phyloP scores from a whole-genome alignment of 2,329 filamentous ascomycete species.

The Exophiala oligosperma region DNA sequence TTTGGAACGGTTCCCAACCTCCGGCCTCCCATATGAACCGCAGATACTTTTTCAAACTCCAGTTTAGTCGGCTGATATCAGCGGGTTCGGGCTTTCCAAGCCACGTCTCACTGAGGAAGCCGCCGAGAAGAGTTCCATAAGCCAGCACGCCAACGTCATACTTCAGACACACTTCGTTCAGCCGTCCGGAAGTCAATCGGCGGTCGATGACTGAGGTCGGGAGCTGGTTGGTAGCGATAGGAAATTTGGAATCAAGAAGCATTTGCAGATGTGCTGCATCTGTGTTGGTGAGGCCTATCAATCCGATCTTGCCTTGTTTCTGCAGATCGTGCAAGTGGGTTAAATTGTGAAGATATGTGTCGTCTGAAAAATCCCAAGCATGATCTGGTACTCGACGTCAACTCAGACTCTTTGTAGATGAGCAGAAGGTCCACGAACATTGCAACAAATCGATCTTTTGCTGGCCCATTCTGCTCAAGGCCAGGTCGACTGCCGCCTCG shows the following conservation, averaged over 20 bases:
- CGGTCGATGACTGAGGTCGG: not conserved
- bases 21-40: not conserved
- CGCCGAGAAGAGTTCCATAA: not conserved
- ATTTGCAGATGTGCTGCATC: not conserved
- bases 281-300: not conserved
- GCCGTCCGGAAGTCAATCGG: not conserved
- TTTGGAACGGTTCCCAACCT: not conserved
- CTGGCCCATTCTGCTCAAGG: not conserved
- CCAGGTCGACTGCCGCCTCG: not conserved
- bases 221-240: not conserved
- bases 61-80: not conserved
- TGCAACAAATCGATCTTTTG: not conserved
- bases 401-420: too few relatives aligned
- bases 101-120: not conserved
- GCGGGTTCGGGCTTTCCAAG: not conserved
- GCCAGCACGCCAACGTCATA: not conserved
- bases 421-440: not conserved
- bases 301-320: not conserved
- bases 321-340: not conserved
- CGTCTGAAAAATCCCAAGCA: constrained; percentile 2
- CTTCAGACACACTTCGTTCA: constrained; percentile 1
- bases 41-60: constrained; percentile 1
- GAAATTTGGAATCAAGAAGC: not conserved
- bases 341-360: constrained; percentile 1
- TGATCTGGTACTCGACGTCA: not conserved